Evolutionary conservation across 2,329 filamentous ascomycete genomes (phyloP).

Genomic region (Emergomyces africanus): DNA sequence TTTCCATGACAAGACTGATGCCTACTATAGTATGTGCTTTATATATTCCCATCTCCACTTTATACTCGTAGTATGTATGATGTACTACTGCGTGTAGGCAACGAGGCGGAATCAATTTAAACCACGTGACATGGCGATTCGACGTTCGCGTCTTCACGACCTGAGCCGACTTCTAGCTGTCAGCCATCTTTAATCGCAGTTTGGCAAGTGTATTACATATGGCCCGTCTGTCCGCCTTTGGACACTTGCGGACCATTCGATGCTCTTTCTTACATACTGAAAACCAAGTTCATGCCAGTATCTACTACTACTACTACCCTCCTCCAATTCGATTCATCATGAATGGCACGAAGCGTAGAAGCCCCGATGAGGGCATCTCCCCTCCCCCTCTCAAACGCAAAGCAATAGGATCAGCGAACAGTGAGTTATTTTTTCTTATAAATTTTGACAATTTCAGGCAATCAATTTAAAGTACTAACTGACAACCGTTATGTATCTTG

Average conservation of each 20-base stretch:
- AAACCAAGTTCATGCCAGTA: not conserved
- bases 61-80: not conserved
- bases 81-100: not conserved
- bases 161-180: not conserved
- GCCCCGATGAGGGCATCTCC: slow-evolving; percentile 31
- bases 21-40: not conserved
- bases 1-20: not conserved
- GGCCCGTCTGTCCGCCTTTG: not conserved
- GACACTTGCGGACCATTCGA: not conserved
- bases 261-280: not conserved
- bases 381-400: slow-evolving; percentile 46
- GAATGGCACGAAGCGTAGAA: slow-evolving; percentile 4
- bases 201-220: not conserved
- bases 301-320: not conserved
- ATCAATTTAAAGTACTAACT: slow-evolving; percentile 8
- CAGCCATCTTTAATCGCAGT: not conserved
- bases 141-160: slow-evolving; percentile 17
- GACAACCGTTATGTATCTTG: not conserved
- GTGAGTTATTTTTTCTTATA: slow-evolving; percentile 21
- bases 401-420: slow-evolving; percentile 41
- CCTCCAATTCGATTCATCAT: not conserved
- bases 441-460: not conserved
- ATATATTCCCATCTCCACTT: not conserved
- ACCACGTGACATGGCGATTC: slow-evolving; percentile 29
- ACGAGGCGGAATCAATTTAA: not conserved